Conservation (phyloP, 805 yeast genomes). For the Candida mattraensis region DNA sequence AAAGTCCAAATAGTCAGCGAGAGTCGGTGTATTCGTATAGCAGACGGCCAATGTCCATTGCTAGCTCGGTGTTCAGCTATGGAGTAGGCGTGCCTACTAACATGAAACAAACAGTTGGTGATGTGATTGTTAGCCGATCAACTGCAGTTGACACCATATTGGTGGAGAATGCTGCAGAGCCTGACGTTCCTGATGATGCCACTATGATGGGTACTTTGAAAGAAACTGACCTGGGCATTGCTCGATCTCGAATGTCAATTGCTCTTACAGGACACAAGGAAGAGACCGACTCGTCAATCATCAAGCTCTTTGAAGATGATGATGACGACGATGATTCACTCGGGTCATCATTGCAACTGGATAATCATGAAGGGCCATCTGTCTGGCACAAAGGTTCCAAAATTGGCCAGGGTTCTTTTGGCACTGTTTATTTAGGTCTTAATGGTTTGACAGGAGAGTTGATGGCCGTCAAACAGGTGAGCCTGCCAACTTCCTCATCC, state of each 20-base stretch:
- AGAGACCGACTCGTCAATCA: slow-evolving; percentile 39
- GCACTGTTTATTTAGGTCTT: slow-evolving; percentile 89
- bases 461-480: slow-evolving; percentile 96
- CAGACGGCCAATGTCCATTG: slow-evolving; percentile 26
- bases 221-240: slow-evolving; percentile 4
- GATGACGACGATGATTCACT: slow-evolving; percentile 38
- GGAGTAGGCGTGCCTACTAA: slow-evolving; percentile 30
- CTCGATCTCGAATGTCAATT: slow-evolving; percentile 22
- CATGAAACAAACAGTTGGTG: slow-evolving; percentile 57
- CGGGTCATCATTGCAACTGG: slow-evolving; percentile 40
- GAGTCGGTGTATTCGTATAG: slow-evolving; percentile 27
- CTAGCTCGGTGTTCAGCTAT: slow-evolving; percentile 28
- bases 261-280: slow-evolving; percentile 17
- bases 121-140: slow-evolving; percentile 55
- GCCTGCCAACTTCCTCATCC: slow-evolving; percentile 47
- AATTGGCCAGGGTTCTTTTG: slow-evolving; percentile 94
- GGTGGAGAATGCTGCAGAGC: slow-evolving; percentile 22
- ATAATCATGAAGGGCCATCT: slow-evolving; percentile 57
- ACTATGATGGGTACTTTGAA: slow-evolving; percentile 6
- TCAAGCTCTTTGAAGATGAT: slow-evolving; percentile 45
- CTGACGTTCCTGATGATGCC: slow-evolving; percentile 4
- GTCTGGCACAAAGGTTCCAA: slow-evolving; percentile 92
- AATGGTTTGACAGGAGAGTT: slow-evolving; percentile 90
- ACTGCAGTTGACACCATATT: slow-evolving; percentile 50
- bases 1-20: slow-evolving; percentile 7